Evolutionary conservation across 1,139 yeast species (phyloP).

Genomic region (Suhomyces coccinellae): DNA sequence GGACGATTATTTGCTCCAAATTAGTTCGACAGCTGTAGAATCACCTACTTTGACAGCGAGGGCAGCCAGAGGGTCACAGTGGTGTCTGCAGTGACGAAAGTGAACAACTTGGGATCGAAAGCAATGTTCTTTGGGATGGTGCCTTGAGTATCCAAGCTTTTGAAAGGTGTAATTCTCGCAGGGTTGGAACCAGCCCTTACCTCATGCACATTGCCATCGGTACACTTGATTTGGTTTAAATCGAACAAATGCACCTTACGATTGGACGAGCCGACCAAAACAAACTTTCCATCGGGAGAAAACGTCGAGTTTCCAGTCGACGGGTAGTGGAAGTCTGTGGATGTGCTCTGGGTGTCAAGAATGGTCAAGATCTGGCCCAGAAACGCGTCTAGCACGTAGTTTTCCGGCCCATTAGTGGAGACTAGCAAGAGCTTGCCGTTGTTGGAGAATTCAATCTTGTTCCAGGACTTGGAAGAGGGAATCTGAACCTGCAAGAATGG

Average conservation of each 20-base stretch:
- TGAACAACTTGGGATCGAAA: conserved; percentile 76
- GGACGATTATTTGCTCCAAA: no score
- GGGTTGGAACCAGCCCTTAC: conserved; percentile 23
- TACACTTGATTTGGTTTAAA: conserved; percentile 37
- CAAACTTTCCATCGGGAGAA: conserved; percentile 79
- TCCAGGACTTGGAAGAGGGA: conserved; percentile 40
- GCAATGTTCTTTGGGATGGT: conserved; percentile 60
- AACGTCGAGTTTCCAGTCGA: conserved; percentile 65
- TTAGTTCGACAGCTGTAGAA: no score
- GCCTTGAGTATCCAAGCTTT: conserved; percentile 28
- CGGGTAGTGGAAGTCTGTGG: conserved; percentile 43
- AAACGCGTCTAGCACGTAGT: conserved; percentile 70
- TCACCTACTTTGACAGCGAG: background rate
- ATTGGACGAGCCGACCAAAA: conserved; percentile 55
- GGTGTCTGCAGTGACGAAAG: conserved; percentile 81
- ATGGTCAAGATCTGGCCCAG: conserved; percentile 59
- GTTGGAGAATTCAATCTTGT: conserved; percentile 77
- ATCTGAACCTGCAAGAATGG: conserved; percentile 49
- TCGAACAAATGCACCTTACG: conserved; percentile 66
- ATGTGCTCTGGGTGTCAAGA: conserved; percentile 23
- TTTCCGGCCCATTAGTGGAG: conserved; percentile 54
- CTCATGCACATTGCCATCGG: conserved; percentile 24
- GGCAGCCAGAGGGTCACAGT: conserved; percentile 42
- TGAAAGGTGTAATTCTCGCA: conserved; percentile 24
- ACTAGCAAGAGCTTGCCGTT: conserved; percentile 75